Base-by-base conservation (phyloP, 208 protist species). In the Trypanosomatidae sp. region DNA sequence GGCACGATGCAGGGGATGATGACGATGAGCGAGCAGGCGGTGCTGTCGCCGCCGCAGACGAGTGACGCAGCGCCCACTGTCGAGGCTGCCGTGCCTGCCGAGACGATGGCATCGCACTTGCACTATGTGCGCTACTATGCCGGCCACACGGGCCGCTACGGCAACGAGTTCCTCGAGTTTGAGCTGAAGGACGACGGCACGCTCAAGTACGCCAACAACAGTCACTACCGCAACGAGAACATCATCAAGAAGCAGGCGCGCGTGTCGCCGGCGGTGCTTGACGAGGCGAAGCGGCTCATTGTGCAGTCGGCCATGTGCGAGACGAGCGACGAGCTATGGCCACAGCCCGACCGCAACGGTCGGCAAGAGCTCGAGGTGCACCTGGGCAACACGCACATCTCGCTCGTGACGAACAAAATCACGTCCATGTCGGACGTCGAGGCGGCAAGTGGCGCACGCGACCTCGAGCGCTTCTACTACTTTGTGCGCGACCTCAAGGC, bases 141-240 rank as follows among this genome's bases (percentile, higher is more conserved):
- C 0, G 84, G 84, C 1, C 84, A 93, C 48, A 82, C 71, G 8
- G 84, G 84, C 20, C 71, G 80, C 18, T 89, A 89, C 52, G 84
- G 84, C n/a, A 88, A 87, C 46, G 79, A 93, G 61, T 89, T 93
- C 60, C 50, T 89, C 0, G 79, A 93, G 43, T 93, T 89, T 46
- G 77, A 88, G 22, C 61, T 93, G 25, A 53, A 73, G 15, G 71
- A 84, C 18, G 75, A 79, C 44, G 84, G 84, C 21, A 72, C 64
- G 6, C 59, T 93, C 16, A 80, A 83, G 57, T 93, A 93, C 33
- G 73, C 75, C 3, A 93, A 93, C 47, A 88, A 88, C 53, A 93
- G 79, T 47, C 70, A 77, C 18, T 93, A 93, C 61, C 58, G 80
- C 39, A 93, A 88, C 23, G 84, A 93, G 43, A 82, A 82, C 44